Conservation (phyloP, 1,284 basidiomycete genomes). For the Ceratobasidium sp. region DNA sequence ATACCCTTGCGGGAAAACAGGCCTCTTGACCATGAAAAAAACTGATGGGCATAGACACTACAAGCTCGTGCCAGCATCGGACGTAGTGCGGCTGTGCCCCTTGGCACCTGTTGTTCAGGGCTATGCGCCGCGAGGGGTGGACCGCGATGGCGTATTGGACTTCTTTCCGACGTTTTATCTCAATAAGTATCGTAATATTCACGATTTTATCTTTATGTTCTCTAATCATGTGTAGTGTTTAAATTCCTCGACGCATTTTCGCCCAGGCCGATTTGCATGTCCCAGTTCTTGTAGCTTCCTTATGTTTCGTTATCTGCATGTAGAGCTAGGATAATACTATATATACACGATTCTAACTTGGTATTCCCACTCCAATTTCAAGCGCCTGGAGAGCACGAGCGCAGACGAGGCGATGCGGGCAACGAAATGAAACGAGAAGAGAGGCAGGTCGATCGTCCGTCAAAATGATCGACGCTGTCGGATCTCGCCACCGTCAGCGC, state of each 20-base stretch:
- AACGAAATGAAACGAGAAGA: neutral
- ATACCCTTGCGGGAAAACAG: neutral
- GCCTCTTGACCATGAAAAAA: neutral
- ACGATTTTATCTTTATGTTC: slow-evolving; percentile 23
- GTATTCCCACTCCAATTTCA: too few species aligned
- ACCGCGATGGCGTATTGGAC: neutral
- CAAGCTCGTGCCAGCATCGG: neutral
- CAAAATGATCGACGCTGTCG: slow-evolving; percentile 2
- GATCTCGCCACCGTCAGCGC: neutral
- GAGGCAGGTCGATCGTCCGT: neutral
- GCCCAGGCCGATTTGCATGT: neutral
- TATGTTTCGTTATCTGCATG: neutral
- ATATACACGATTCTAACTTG: too few species aligned
- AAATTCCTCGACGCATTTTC: slow-evolving; percentile 56
- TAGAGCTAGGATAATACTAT: too few species aligned
- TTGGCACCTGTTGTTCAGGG: slow-evolving; percentile 26
- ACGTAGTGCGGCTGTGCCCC: slow-evolving; percentile 20
- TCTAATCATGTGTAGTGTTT: slow-evolving; percentile 68
- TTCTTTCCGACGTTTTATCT: slow-evolving; percentile 1
- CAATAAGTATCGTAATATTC: slow-evolving; percentile 28
- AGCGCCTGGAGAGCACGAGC: too few species aligned
- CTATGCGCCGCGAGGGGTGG: neutral
- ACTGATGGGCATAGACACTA: neutral
- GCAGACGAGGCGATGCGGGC: neutral
- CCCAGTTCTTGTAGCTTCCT: neutral